These are phyloP conservation scores for Candida tammaniensis DNA, from an alignment of 805 yeast genomes.

Conservation along the genomic window DNA sequence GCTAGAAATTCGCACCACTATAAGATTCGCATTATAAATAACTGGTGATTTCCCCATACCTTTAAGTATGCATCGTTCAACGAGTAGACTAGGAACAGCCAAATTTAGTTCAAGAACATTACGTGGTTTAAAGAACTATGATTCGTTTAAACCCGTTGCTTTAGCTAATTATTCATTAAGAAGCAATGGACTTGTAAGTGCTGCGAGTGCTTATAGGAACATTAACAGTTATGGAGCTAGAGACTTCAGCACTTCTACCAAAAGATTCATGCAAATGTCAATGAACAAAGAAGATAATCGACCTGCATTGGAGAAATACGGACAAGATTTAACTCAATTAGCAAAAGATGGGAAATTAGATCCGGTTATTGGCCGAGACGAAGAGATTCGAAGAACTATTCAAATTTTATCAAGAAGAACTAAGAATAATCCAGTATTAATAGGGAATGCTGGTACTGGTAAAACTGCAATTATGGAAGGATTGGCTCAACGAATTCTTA, in stretches of 20 bases:
- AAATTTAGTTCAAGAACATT: no score
- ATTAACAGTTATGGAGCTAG: no score
- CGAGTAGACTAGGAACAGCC: no score
- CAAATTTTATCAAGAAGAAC: slow-evolving; percentile 91
- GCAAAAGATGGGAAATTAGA: slow-evolving; percentile 90
- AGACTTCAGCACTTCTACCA: slow-evolving; percentile 19
- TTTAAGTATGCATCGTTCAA: no score
- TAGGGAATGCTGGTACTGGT: slow-evolving; percentile 98
- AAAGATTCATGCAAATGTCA: slow-evolving; percentile 31
- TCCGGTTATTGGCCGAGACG: slow-evolving; percentile 97
- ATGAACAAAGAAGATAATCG: slow-evolving; percentile 47
- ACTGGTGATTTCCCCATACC: no score
- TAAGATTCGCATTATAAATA: not conserved
- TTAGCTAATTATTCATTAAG: no score
- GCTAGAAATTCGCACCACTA: slow-evolving; percentile 10
- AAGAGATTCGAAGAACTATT: slow-evolving; percentile 88
- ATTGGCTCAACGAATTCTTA: slow-evolving; percentile 85
- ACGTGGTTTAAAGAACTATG: no score
- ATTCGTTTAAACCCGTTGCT: no score
- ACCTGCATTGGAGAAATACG: slow-evolving; percentile 81
- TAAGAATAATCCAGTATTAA: slow-evolving; percentile 91
- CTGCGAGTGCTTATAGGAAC: no score
- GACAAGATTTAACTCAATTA: slow-evolving; percentile 78
- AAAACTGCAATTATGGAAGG: slow-evolving; percentile 97
- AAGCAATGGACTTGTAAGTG: no score